Conservation (phyloP, 306 rosid species). For the Inga leiocalycina region DNA sequence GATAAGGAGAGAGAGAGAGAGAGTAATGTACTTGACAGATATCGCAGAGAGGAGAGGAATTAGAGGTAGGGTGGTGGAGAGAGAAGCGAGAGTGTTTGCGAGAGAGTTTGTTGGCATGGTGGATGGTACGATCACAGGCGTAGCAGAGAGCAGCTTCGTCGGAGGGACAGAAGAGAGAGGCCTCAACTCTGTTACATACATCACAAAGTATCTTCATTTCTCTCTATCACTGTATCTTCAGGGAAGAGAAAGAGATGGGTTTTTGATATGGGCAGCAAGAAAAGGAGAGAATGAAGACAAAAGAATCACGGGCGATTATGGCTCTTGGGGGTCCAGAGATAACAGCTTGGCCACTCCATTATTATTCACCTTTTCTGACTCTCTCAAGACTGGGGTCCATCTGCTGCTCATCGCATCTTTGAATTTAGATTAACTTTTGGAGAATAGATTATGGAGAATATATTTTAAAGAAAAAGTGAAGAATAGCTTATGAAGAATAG, state of each 20-base stretch:
- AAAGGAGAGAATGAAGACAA: too few relatives aligned
- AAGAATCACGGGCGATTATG: neutral
- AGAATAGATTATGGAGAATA: too few relatives aligned
- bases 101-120: conserved; percentile 86
- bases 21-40: conserved; percentile 64
- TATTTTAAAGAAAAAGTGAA: too few relatives aligned
- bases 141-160: conserved; percentile 95
- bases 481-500: too few relatives aligned
- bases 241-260: neutral
- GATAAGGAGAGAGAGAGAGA: neutral
- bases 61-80: conserved; percentile 52
- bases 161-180: conserved; percentile 73
- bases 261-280: neutral
- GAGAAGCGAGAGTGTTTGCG: conserved; percentile 68
- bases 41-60: conserved; percentile 72
- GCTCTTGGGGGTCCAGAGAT: conserved; percentile 48
- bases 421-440: too few relatives aligned
- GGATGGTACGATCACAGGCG: conserved; percentile 68
- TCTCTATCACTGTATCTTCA: neutral
- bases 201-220: conserved; percentile 89
- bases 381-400: conserved; percentile 16
- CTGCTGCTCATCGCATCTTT: too few relatives aligned
- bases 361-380: conserved; percentile 38
- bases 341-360: conserved; percentile 44
- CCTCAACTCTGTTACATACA: conserved; percentile 65